Evolutionary conservation across 2,329 filamentous ascomycete species (phyloP).

Genomic region (Paecilomyces fulvus): DNA sequence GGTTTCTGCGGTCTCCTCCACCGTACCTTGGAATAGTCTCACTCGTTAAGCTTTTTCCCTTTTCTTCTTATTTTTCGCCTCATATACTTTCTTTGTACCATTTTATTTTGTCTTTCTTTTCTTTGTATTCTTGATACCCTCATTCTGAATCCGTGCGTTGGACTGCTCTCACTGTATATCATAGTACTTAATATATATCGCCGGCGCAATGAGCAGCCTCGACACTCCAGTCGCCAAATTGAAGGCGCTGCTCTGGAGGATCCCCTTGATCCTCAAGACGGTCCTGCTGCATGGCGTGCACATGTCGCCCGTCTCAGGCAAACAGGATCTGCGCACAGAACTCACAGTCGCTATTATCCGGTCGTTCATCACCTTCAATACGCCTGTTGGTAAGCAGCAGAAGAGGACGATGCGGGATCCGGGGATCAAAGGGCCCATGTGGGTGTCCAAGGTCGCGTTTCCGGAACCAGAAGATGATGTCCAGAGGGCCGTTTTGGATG

Average conservation of each 20-base stretch:
- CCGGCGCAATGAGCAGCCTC: slow-evolving; percentile 16
- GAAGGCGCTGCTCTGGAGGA: slow-evolving; percentile 28
- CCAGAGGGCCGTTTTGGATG: slow-evolving; percentile 27
- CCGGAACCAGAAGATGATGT: slow-evolving; percentile 46
- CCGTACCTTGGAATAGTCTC: not conserved
- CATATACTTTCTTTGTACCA: not conserved
- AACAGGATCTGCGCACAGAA: slow-evolving; percentile 71
- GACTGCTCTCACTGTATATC: slow-evolving; percentile 2
- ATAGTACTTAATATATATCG: slow-evolving; percentile 3
- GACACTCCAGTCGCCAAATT: slow-evolving; percentile 19
- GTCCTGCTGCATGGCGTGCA: slow-evolving; percentile 44
- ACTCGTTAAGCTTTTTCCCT: not conserved
- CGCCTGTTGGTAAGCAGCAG: slow-evolving; percentile 56
- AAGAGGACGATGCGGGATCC: slow-evolving; percentile 52
- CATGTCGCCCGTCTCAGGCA: slow-evolving; percentile 60
- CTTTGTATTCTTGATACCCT: not conserved
- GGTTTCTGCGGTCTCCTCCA: not conserved
- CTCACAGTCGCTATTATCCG: slow-evolving; percentile 66
- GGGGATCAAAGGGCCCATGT: slow-evolving; percentile 68
- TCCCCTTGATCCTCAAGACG: slow-evolving; percentile 37
- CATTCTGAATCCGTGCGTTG: not conserved
- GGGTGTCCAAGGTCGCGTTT: slow-evolving; percentile 65
- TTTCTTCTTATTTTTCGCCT: not conserved
- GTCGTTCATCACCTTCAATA: slow-evolving; percentile 46
- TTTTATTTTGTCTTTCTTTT: not conserved